Conservation (phyloP, 2,329 filamentous ascomycete species). For the Penicillium paneum region DNA sequence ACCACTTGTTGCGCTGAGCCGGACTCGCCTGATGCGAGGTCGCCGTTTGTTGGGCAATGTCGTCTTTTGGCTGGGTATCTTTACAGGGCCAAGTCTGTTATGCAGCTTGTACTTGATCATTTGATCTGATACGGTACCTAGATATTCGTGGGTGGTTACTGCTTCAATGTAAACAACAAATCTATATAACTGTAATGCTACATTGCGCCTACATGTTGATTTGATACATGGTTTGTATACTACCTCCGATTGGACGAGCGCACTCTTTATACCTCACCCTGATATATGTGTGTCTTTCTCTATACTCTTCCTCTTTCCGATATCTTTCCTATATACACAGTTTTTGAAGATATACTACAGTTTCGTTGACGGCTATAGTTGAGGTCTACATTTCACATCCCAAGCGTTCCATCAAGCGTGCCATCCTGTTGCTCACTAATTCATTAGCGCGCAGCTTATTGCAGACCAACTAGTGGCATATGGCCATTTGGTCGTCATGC, state of each 20-base stretch:
- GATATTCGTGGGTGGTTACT: neutral
- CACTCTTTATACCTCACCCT: neutral
- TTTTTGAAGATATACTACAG: neutral
- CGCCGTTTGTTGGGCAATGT: slow-evolving; percentile 65
- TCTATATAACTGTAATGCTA: neutral
- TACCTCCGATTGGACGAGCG: neutral
- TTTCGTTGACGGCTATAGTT: slow-evolving; percentile 8
- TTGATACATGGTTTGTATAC: neutral
- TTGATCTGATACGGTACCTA: neutral
- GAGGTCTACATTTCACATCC: slow-evolving; percentile 16
- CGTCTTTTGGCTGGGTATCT: slow-evolving; percentile 76
- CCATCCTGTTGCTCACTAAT: slow-evolving; percentile 19
- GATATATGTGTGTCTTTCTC: neutral
- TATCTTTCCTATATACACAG: neutral
- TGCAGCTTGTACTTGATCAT: slow-evolving; percentile 47
- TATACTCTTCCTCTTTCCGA: no score
- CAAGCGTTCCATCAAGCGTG: slow-evolving; percentile 8
- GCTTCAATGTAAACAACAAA: neutral
- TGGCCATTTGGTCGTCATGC: slow-evolving; percentile 22
- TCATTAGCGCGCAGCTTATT: slow-evolving; percentile 21
- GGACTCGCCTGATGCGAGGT: slow-evolving; percentile 62
- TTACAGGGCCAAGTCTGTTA: slow-evolving; percentile 67
- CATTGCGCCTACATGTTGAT: neutral
- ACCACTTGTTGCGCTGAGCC: slow-evolving; percentile 65
- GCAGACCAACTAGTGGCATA: slow-evolving; percentile 21